These are phyloP conservation scores for Ascochyta koolunga DNA, from an alignment of 2,329 filamentous ascomycete genomes.

Conservation along the genomic window DNA sequence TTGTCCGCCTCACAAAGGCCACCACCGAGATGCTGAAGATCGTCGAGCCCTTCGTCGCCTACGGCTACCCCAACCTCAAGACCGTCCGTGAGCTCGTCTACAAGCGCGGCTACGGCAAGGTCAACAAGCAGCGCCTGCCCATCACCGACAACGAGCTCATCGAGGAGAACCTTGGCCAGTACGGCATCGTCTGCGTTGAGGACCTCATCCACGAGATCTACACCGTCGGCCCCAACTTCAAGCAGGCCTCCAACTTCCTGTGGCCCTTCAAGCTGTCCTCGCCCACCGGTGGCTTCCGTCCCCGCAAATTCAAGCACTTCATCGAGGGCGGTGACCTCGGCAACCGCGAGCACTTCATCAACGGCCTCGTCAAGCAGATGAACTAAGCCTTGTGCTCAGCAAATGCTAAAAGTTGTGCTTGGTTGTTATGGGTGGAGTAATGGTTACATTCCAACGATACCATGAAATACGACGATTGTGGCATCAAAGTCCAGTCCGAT, in stretches of 20 bases:
- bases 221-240: slow-evolving; percentile 97
- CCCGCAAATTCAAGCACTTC: slow-evolving; percentile 99
- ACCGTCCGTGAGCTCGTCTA: slow-evolving; percentile 98
- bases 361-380: slow-evolving; percentile 95
- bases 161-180: slow-evolving; percentile 95
- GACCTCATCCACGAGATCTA: slow-evolving; percentile 98
- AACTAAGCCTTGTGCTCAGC: slow-evolving; percentile 67
- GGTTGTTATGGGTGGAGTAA: slow-evolving; percentile 35
- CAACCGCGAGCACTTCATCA: slow-evolving; percentile 99
- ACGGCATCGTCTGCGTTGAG: slow-evolving; percentile 94
- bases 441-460: slow-evolving; percentile 37
- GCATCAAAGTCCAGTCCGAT: slow-evolving; percentile 25
- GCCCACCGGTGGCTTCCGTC: slow-evolving; percentile 94
- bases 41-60: slow-evolving; percentile 98
- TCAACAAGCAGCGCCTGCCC: slow-evolving; percentile 96
- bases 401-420: slow-evolving; percentile 22
- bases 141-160: slow-evolving; percentile 98
- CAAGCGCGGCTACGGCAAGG: slow-evolving; percentile 97
- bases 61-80: slow-evolving; percentile 99
- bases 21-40: slow-evolving; percentile 95
- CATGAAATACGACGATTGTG: slow-evolving; percentile 32
- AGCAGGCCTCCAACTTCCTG: slow-evolving; percentile 99
- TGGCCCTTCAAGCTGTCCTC: slow-evolving; percentile 99
- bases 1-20: slow-evolving; percentile 96
- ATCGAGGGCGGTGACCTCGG: slow-evolving; percentile 98